Evolutionary conservation across 2,329 filamentous ascomycete genomes (phyloP).

Genomic region (Mycocentrospora acerina): DNA sequence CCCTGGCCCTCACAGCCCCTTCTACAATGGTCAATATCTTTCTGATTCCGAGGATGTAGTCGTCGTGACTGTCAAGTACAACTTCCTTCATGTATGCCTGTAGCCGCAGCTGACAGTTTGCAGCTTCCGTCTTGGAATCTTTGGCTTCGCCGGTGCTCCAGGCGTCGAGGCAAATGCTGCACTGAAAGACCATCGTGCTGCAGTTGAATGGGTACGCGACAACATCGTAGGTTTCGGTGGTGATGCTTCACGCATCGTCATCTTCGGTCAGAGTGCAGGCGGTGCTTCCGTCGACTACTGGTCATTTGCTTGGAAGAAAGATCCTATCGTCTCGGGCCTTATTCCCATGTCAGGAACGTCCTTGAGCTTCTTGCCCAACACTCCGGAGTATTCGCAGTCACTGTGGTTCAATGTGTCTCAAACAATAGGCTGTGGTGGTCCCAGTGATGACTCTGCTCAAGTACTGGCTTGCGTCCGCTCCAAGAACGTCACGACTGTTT

Average conservation of each 20-base stretch:
- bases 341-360: constrained; percentile 53
- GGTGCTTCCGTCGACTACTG: constrained; percentile 50
- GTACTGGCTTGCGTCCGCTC: constrained; percentile 43
- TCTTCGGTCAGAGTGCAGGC: constrained; percentile 46
- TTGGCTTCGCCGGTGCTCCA: constrained; percentile 42
- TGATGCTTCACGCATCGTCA: constrained; percentile 40
- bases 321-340: constrained; percentile 53
- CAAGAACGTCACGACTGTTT: constrained; percentile 19
- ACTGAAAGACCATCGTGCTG: constrained; percentile 30
- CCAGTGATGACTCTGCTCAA: constrained; percentile 17
- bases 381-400: constrained; percentile 22
- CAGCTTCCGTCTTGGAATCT: constrained; percentile 42
- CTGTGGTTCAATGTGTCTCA: constrained; percentile 43
- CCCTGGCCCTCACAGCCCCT: constrained; percentile 25
- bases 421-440: constrained; percentile 38
- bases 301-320: constrained; percentile 49
- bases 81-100: neutral
- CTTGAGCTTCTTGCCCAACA: constrained; percentile 32
- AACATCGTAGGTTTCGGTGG: constrained; percentile 47
- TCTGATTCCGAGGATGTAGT: constrained; percentile 31
- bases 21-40: constrained; percentile 32
- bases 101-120: neutral
- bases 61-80: constrained; percentile 31
- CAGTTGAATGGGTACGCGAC: constrained; percentile 43
- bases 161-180: constrained; percentile 41